Base-by-base conservation (phyloP, 2,329 filamentous ascomycete genomes). In the Neonectria ditissima region DNA sequence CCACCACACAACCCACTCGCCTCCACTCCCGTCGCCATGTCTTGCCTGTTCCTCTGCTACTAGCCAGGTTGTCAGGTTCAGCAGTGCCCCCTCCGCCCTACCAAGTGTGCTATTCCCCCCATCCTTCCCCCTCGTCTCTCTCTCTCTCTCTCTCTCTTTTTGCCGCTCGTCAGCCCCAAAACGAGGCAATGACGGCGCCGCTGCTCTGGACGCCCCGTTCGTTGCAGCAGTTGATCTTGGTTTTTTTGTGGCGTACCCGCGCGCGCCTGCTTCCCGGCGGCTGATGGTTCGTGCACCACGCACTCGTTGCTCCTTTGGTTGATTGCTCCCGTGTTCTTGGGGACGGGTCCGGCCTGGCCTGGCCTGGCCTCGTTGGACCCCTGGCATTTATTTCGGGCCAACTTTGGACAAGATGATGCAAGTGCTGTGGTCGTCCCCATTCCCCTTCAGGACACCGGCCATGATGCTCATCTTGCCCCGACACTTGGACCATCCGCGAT, bases 371-470 rank as follows among this genome's bases (percentile, higher is more conserved):
- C n/a, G n/a, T n/a, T n/a, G n/a, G n/a, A n/a, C n/a, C n/a, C n/a
- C n/a, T n/a, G n/a, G n/a, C n/a, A n/a, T n/a, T n/a, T n/a, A n/a
- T n/a, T n/a, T n/a, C n/a, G n/a, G n/a, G n/a, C n/a, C n/a, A n/a
- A n/a, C n/a, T n/a, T n/a, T n/a, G n/a, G n/a, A n/a, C n/a, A n/a
- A n/a, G n/a, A n/a, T 50, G 28, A 69, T 71, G 69, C 69, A 67
- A 59, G 65, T 65, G 61, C 34, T 61, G 34, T 37, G 45, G 30
- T 55, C 32, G 51, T 44, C 47, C 50, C 63, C n/a, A 20, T 69
- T 58, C 65, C 68, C 20, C 32, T 69, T 73, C 66, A 34, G 62
- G 67, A 65, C 69, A 72, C 70, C 70, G 67, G 69, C 62, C 59
- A 26, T 26, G 14, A 34, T 34, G 14, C 34, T 37, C 34, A n/a